Evolutionary conservation across 192 early-diverging fungal species (phyloP), one percentile per base, ranked within the genome.

Genomic region (Chytriomyces hyalinus): DNA sequence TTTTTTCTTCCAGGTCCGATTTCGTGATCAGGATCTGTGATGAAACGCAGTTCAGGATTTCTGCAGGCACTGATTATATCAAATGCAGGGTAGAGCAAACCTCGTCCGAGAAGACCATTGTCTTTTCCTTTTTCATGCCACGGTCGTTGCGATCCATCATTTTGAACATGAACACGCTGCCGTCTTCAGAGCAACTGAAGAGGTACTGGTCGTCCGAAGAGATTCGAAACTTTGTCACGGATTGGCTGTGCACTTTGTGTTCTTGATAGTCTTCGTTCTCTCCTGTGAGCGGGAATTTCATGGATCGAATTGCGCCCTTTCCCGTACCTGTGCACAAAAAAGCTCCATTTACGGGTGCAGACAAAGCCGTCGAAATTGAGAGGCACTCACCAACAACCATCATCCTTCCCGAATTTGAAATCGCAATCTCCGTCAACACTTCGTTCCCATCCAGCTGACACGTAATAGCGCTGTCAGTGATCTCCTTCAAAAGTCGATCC

Each of bases 1-100:
- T 86, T 57, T 85, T 86, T 62, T 90, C 89, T 80, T 90, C 89
- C 1, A 90, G 80, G 61, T 90, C 89, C 6, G 85, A 84, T 67
- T 85, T 86, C 6, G 87, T 90, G 9, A 90, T 81, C 0, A 90
- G 75, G 43, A 90, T 85, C 88, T 90, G 53, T 22, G 59, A 57
- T 26, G 49, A 22, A 36, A 36, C 4, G 36, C 36, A 36, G 36
- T 36, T 36, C 1, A 36, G 36, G 1, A 36, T 36, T 36, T 36
- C 36, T 36, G 36, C 1, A 36, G 36, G 36, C 36, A 36, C 36
- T 36, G 36, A 36, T 0, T 36, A 36, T 36, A 36, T 36, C 36
- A 36, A 36, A 36, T 36, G 36, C 36, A 3, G 36, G 36, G 36
- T 6, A 1, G 47, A 80, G 60, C 65, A 53, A 65, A 47, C 24